Evolutionary conservation across 164 flowering plant genomes (phyloP), one percentile per base, ranked within the genome.

Genomic region (Amborella trichopoda): DNA sequence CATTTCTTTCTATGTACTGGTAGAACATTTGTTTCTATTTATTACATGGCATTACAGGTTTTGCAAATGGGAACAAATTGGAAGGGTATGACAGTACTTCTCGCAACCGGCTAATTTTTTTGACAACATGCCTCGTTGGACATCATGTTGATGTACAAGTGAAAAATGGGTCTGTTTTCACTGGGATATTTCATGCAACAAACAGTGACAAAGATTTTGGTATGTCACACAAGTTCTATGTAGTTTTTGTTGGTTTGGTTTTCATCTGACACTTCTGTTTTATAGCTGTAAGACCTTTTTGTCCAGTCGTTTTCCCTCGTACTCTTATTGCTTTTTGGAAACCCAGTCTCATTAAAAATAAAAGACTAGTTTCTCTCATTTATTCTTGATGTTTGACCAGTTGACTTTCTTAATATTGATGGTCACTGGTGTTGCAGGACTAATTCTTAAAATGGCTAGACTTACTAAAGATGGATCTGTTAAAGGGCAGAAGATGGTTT

Each of bases 91-190:
- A 59, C 52, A 67, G 71, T 58, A 69, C 77, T 58, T 72, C 80
- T 23, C 75, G 73, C 28, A 94, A 93, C 46, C 75, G 93, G 41
- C 54, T 93, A 30, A 67, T 81, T 44, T 88, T 75, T 68, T 21
- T 81, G 22, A 56, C 89, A 30, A 66, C 94, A 39, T 77, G 87
- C 57, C 80, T 85, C 50, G 72, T 88, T 55, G 99, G 99, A 50
- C 95, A 81, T 28, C 70, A 55, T 26, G 99, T 93, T 60, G 97
- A 88, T 42, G 93, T 93, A 48, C 95, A 85, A 58, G 82, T 88
- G 54, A 73, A 69, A 71, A 76, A 76, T 74, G 97, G 99, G 53
- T 85, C 95, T 40, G 51, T 79, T 12, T 79, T 58, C 66, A 55
- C 85, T 50, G 97, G 99, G 58, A 74, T 85, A 64, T 85, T 77